Evolutionary conservation across 2,329 filamentous ascomycete species (phyloP).

Genomic region (Trichoderma sp.): DNA sequence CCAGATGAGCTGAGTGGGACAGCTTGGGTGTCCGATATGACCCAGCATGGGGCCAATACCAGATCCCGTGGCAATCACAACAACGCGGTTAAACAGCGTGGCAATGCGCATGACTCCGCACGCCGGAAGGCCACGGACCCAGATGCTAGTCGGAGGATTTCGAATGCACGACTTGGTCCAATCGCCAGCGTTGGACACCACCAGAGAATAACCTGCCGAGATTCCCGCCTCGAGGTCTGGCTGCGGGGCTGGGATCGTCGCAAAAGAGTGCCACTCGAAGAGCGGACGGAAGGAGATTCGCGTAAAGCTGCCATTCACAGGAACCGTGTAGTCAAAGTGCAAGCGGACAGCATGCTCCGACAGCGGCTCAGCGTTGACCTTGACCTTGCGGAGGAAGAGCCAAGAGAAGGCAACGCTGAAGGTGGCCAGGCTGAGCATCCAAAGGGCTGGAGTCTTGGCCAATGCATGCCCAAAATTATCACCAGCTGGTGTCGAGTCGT

Average conservation of each 20-base stretch:
- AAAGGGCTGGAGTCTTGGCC: constrained; percentile 56
- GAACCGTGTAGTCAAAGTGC: constrained; percentile 67
- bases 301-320: constrained; percentile 51
- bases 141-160: constrained; percentile 63
- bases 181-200: constrained; percentile 75
- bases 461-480: constrained; percentile 44
- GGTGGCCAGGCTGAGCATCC: constrained; percentile 69
- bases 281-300: constrained; percentile 67
- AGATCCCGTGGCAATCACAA: constrained; percentile 73
- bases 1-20: constrained; percentile 68
- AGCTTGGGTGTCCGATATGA: constrained; percentile 55
- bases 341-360: constrained; percentile 74
- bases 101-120: constrained; percentile 70
- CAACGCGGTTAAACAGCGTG: constrained; percentile 65
- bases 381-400: constrained; percentile 69
- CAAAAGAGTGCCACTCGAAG: constrained; percentile 76
- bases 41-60: constrained; percentile 73
- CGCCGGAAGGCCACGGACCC: constrained; percentile 69
- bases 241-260: constrained; percentile 66
- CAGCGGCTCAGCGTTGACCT: constrained; percentile 67
- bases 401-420: constrained; percentile 71
- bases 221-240: constrained; percentile 34
- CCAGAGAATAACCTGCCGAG: constrained; percentile 62
- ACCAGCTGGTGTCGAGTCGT: constrained; percentile 46
- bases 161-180: constrained; percentile 70